Evolutionary conservation across 75 land plant species (phyloP), one percentile per base, ranked within the genome.

Genomic region (Cunninghamia lanceolata): DNA sequence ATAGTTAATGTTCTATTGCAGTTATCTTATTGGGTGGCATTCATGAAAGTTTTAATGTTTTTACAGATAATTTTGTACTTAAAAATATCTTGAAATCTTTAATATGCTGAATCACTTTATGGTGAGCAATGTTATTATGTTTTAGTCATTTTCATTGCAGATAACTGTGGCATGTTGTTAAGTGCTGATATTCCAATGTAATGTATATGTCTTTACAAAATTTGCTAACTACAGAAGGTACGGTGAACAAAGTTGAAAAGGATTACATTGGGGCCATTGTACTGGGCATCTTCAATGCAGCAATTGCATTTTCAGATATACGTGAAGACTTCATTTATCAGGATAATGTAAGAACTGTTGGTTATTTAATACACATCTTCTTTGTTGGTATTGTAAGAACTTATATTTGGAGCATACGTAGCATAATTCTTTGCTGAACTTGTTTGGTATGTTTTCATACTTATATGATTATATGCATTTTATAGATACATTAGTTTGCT

Each of bases 221-320:
- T 68, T 68, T 68, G 71, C 32, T 35, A 40, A 38, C 74, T 84
- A 10, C 93, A 95, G 99, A 95, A 88, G 99, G 99, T 14, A 94
- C 94, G 86, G 97, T 97, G 35, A 94, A 93, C 42, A 95, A 92
- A 85, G 83, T 95, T 89, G 90, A 88, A 56, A 91, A 87, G 87
- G 96, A 93, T 32, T 95, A 92, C 42, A 89, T 97, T 86, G 96
- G 96, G 66, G 90, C 90, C 59, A 53, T 95, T 82, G 94, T 97
- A 34, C 89, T 97, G 83, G 97, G 99, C 9, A 89, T 95, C 83
- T 89, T 92, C 50, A 91, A 95, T 86, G 97, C 95, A 77, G 89
- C 92, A 2, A 97, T 97, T 81, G 85, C 87, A 71, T 84, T 87
- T 46, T 87, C 91, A 53, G 94, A 97, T 76, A 94, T 98, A 19